These are phyloP conservation scores for Diaporthe sp. DNA, from an alignment of 2,329 filamentous ascomycete genomes.

Conservation along the genomic window DNA sequence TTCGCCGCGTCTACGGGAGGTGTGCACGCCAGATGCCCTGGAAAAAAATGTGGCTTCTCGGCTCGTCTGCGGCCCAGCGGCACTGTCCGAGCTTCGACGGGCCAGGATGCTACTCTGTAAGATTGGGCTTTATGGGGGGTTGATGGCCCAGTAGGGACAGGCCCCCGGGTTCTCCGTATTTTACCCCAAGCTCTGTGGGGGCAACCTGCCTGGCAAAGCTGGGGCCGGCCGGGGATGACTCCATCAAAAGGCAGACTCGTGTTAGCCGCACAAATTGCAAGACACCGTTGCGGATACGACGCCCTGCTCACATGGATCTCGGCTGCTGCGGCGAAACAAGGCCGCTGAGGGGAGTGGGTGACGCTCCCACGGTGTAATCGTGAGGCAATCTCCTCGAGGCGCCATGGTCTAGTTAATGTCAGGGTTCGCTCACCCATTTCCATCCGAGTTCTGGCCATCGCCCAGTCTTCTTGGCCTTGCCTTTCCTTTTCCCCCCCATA, in stretches of 20 bases:
- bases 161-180: slow-evolving; percentile 28
- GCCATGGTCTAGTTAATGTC: not conserved
- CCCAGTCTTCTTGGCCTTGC: not conserved
- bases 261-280: slow-evolving; percentile 17
- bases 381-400: not conserved
- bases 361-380: not conserved
- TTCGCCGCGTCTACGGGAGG: no score
- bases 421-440: not conserved
- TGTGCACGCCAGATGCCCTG: not conserved
- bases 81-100: not conserved
- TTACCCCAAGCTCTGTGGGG: slow-evolving; percentile 23
- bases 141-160: not conserved
- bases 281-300: slow-evolving; percentile 1
- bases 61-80: slow-evolving; percentile 1
- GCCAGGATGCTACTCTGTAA: slow-evolving; percentile 8
- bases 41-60: not conserved
- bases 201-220: not conserved
- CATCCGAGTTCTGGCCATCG: not conserved
- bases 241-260: not conserved
- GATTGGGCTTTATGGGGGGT: slow-evolving; percentile 9
- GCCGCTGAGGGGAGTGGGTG: not conserved
- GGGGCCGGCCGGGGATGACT: slow-evolving; percentile 4
- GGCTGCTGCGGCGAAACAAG: not conserved
- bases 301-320: not conserved
- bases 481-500: not conserved